Evolutionary conservation across 768 basidiomycete genomes (phyloP).

Genomic region (Bullera alba): DNA sequence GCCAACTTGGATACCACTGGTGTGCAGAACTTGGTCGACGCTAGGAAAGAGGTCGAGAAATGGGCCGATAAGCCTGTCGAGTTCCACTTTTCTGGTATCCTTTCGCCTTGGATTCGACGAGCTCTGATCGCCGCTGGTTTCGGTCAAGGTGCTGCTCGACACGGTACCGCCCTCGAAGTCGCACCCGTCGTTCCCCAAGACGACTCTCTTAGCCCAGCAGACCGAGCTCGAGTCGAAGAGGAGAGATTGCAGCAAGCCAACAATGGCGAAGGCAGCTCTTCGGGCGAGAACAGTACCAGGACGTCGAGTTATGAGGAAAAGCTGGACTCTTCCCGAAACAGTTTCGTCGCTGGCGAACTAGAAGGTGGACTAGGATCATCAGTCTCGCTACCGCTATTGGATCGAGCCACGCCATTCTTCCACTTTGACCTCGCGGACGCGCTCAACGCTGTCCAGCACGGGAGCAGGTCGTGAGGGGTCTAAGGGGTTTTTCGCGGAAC

Average conservation of each 20-base stretch:
- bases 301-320: background rate
- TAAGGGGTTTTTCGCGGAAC: too few species aligned
- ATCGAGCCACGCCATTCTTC: constrained; percentile 54
- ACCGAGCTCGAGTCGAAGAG: constrained; percentile 46
- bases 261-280: constrained; percentile 26
- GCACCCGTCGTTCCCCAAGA: constrained; percentile 63
- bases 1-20: constrained; percentile 84
- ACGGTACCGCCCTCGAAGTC: constrained; percentile 55
- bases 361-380: background rate
- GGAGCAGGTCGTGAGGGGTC: too few species aligned
- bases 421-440: constrained; percentile 66
- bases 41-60: constrained; percentile 75
- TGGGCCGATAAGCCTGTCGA: constrained; percentile 67
- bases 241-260: constrained; percentile 6
- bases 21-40: constrained; percentile 82
- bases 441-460: too few species aligned
- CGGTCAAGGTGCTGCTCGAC: constrained; percentile 56
- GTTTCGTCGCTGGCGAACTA: background rate
- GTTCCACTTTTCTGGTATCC: constrained; percentile 90
- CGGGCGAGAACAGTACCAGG: background rate
- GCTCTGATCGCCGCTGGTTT: constrained; percentile 75
- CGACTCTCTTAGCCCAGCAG: constrained; percentile 36
- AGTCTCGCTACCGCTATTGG: constrained; percentile 21
- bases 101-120: constrained; percentile 89
- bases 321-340: background rate